Percentiles rank a stretch among this genome's conserved stretches.
phyloP scores from a whole-genome alignment of 2,329 filamentous ascomycete genomes.

The Aureobasidium leucospermi region DNA sequence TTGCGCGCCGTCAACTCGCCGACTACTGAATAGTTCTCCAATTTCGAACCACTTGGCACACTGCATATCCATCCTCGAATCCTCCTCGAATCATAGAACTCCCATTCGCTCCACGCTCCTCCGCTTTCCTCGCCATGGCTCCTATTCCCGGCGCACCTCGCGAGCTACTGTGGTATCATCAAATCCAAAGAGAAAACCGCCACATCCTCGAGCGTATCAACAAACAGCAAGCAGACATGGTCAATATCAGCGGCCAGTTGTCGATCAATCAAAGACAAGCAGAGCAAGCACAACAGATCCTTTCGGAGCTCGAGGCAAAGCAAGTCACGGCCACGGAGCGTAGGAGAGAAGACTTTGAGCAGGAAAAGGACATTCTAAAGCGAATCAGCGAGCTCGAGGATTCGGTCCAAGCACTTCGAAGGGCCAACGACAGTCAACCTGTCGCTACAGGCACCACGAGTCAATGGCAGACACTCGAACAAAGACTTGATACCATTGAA shows the following conservation, averaged over 20 bases:
- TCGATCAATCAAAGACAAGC: not conserved
- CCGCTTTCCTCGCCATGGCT: not conserved
- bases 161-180: slow-evolving; percentile 10
- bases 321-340: not conserved
- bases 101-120: not conserved
- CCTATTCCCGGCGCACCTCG: not conserved
- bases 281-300: not conserved
- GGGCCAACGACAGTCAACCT: not conserved
- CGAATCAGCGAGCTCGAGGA: not conserved
- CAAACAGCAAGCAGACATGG: not conserved
- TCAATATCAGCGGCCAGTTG: not conserved
- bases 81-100: too few relatives aligned
- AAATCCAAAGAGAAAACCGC: slow-evolving; percentile 1
- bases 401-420: not conserved
- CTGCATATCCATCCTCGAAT: not conserved
- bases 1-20: too few relatives aligned
- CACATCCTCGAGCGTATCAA: slow-evolving; percentile 1
- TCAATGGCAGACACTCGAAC: not conserved
- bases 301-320: not conserved
- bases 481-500: slow-evolving; percentile 4
- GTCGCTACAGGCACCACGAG: not conserved
- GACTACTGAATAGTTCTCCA: too few relatives aligned
- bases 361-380: slow-evolving; percentile 8
- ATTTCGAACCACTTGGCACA: too few relatives aligned
- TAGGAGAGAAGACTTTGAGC: slow-evolving; percentile 6